Conservation (phyloP, 805 yeast species). For the Isabelozyma rhagii region DNA sequence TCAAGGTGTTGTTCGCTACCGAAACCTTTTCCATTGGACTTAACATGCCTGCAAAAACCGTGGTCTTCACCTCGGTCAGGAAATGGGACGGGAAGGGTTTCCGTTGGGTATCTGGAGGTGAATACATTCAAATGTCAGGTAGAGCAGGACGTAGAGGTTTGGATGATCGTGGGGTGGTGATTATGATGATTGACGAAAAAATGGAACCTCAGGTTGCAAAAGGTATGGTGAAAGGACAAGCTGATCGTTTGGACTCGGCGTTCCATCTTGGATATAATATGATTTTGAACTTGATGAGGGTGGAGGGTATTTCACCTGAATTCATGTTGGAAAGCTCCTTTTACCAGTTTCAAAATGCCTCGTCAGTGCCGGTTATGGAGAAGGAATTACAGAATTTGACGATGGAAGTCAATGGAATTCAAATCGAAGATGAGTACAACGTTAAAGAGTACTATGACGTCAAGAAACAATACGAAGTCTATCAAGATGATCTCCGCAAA, state of each 20-base stretch:
- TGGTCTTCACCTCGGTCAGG: slow-evolving; percentile 94
- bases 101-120: slow-evolving; percentile 99
- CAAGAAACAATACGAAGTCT: slow-evolving; percentile 64
- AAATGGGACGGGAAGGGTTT: slow-evolving; percentile 98
- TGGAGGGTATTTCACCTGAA: slow-evolving; percentile 97
- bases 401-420: slow-evolving; percentile 43
- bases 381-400: slow-evolving; percentile 55
- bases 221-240: slow-evolving; percentile 99
- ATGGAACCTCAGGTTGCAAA: slow-evolving; percentile 99
- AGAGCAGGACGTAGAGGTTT: slow-evolving; percentile 99
- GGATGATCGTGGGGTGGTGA: slow-evolving; percentile 98
- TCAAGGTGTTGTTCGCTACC: slow-evolving; percentile 94
- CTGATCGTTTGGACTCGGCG: slow-evolving; percentile 95
- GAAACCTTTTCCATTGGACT: slow-evolving; percentile 98
- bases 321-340: slow-evolving; percentile 94
- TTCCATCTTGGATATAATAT: slow-evolving; percentile 96
- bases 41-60: slow-evolving; percentile 99
- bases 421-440: slow-evolving; percentile 69
- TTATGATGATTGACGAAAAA: slow-evolving; percentile 98
- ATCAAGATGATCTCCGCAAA: slow-evolving; percentile 72
- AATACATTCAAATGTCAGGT: slow-evolving; percentile 98
- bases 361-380: slow-evolving; percentile 85
- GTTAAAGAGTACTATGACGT: slow-evolving; percentile 83
- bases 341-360: slow-evolving; percentile 90
- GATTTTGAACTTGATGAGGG: slow-evolving; percentile 94